Evolutionary conservation across 129 eudicot species (phyloP).

Genomic region (Chrysanthemum makinoi): DNA sequence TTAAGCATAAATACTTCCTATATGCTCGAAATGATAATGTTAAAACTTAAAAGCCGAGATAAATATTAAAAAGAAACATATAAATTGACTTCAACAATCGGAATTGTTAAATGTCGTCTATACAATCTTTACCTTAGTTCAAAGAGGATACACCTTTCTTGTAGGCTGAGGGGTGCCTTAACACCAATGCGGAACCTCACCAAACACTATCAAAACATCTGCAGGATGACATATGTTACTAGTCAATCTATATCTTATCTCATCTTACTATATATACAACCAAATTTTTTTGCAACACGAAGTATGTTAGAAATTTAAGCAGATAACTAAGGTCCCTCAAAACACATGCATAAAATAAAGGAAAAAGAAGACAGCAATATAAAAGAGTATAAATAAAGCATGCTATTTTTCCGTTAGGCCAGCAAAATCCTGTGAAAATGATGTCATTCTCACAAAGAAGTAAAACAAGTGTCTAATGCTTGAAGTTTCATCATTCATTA

Average conservation of each 20-base stretch:
- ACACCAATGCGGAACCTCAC: slow-evolving; percentile 29
- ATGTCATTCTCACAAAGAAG: slow-evolving; percentile 18
- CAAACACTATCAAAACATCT: slow-evolving; percentile 28
- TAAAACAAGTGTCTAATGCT: neutral
- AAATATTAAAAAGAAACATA: slow-evolving; percentile 4
- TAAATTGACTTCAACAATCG: neutral
- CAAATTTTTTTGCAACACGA: neutral
- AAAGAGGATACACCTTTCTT: slow-evolving; percentile 26
- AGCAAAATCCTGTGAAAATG: neutral
- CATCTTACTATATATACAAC: neutral
- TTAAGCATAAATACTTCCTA: neutral
- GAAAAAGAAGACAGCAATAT: neutral
- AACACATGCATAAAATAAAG: slow-evolving; percentile 10
- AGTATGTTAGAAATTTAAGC: neutral
- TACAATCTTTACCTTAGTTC: slow-evolving; percentile 20
- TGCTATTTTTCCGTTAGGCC: slow-evolving; percentile 2
- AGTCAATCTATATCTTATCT: slow-evolving; percentile 2
- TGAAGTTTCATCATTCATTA: neutral
- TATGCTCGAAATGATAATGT: slow-evolving; percentile 2
- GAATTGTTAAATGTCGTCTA: slow-evolving; percentile 3
- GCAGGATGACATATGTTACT: slow-evolving; percentile 1
- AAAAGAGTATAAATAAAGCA: neutral
- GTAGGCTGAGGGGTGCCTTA: slow-evolving; percentile 16
- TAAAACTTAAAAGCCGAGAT: neutral
- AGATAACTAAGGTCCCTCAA: no score